Evolutionary conservation across 305 asterid species (phyloP), one percentile per base, ranked within the genome.

Genomic region (Salvia sclarea): DNA sequence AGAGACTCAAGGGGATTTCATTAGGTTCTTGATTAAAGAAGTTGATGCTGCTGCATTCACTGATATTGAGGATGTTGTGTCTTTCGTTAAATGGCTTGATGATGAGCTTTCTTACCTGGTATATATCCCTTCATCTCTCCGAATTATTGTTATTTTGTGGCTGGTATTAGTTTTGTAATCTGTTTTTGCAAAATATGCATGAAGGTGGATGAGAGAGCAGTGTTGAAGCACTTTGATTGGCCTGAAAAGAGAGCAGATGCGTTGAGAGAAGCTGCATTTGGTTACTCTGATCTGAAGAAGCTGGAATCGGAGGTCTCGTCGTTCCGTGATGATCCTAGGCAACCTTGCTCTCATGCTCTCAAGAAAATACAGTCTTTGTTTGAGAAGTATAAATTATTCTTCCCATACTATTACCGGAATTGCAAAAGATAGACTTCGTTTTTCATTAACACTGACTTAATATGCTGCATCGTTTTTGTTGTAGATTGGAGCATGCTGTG

Each of bases 131-230:
- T 21, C 3, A 6, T n/a, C 25, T 56, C 21, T 8, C 47, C 17
- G 0, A 8, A 8, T 10, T 37, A 9, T 47, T 33, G 44, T n/a
- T 56, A 45, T 12, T 61, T 66, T 25, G 13, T 50, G 37, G 3
- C 12, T 55, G 25, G 31, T 48, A 1, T 38, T 64, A 31, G 8
- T 62, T 22, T 38, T 38, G n/a, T 38, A 3, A 10, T 38, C 10
- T 4, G 14, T 11, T 0, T 38, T 38, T 38, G 5, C 14, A 0
- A 38, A 38, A 10, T 38, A 38, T 38, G 43, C 2, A 38, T 38
- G 0, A 60, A 94, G 99, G 97, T 94, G 74, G 99, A 94, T 70
- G 99, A 94, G 81, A 91, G 99, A 73, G 98, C 99, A 22, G 99
- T 94, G 20, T 72, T 94, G 84, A 94, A 94, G 79, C 98, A 94